phyloP scores from a whole-genome alignment of 106 monocot genomes.

The Posidonia australis region DNA sequence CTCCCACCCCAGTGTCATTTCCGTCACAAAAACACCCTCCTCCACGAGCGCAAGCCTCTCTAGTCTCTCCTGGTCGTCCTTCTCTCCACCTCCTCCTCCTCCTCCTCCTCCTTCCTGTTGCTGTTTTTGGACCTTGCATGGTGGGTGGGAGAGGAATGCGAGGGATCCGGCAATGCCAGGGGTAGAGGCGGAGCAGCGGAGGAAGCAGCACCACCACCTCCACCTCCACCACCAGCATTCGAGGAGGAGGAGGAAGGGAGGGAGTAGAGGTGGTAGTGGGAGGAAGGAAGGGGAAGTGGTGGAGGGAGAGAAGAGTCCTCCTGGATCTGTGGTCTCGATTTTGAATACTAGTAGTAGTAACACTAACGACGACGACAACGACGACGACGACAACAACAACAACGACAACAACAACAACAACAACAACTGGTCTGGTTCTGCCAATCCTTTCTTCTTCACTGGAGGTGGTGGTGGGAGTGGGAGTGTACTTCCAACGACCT shows the following conservation, averaged over 20 bases:
- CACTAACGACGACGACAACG: background rate
- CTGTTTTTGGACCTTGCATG: background rate
- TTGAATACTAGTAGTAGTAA: background rate
- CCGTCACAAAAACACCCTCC: background rate
- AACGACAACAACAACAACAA: background rate
- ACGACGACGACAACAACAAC: background rate
- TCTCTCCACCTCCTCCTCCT: no score
- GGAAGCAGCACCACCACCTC: background rate
- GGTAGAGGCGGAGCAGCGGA: background rate
- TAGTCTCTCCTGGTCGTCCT: no score
- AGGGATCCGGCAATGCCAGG: background rate
- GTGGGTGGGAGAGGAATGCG: background rate
- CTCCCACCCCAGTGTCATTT: background rate
- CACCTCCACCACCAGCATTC: background rate
- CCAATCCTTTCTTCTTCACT: background rate
- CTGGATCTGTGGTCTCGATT: background rate
- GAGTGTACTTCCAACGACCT: background rate
- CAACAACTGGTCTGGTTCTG: background rate
- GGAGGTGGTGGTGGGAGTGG: background rate
- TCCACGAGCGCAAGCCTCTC: no score
- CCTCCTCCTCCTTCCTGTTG: background rate
- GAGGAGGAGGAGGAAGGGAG: conserved; percentile 3
- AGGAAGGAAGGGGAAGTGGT: background rate
- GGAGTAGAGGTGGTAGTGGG: background rate
- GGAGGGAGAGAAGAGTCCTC: background rate